Conservation (phyloP, 441 rosid genomes). For the Daphne laureola region DNA sequence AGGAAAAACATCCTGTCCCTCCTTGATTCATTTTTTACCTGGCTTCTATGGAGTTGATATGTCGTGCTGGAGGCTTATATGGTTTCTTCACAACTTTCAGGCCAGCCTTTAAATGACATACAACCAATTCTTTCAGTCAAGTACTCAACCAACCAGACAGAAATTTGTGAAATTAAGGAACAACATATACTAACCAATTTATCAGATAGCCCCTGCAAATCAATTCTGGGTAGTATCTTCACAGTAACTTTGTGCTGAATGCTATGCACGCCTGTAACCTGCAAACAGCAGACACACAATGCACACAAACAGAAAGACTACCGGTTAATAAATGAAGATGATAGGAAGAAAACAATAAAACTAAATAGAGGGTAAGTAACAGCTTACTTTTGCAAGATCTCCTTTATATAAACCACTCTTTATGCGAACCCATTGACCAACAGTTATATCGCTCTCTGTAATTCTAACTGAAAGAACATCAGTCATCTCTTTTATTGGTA, state of each 20-base stretch:
- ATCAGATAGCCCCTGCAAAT: slow-evolving; percentile 79
- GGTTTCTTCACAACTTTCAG: slow-evolving; percentile 54
- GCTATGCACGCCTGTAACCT: slow-evolving; percentile 90
- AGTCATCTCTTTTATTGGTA: slow-evolving; percentile 91
- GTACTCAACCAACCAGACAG: not conserved
- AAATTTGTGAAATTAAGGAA: not conserved
- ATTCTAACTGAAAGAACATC: slow-evolving; percentile 93
- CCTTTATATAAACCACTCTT: slow-evolving; percentile 85
- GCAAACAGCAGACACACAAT: slow-evolving; percentile 3
- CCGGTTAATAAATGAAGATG: slow-evolving; percentile 1
- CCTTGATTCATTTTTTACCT: slow-evolving; percentile 31
- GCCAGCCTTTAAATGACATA: not conserved
- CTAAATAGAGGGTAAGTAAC: slow-evolving; percentile 6
- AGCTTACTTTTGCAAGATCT: slow-evolving; percentile 74
- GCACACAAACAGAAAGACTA: slow-evolving; percentile 5
- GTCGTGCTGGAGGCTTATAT: slow-evolving; percentile 84
- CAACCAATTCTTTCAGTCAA: not conserved
- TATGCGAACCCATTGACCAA: slow-evolving; percentile 93
- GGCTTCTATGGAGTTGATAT: slow-evolving; percentile 79
- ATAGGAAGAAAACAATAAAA: not conserved
- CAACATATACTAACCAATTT: slow-evolving; percentile 46
- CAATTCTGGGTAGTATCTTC: slow-evolving; percentile 84
- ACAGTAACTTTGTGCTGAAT: slow-evolving; percentile 81
- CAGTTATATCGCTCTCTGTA: slow-evolving; percentile 75
- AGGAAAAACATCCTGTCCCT: not conserved